A percentile compares a stretch with the other conserved stretches of the same genome.
These are phyloP conservation scores for Daedaleopsis nitida DNA, from an alignment of 768 basidiomycete genomes.

Conservation along the genomic window DNA sequence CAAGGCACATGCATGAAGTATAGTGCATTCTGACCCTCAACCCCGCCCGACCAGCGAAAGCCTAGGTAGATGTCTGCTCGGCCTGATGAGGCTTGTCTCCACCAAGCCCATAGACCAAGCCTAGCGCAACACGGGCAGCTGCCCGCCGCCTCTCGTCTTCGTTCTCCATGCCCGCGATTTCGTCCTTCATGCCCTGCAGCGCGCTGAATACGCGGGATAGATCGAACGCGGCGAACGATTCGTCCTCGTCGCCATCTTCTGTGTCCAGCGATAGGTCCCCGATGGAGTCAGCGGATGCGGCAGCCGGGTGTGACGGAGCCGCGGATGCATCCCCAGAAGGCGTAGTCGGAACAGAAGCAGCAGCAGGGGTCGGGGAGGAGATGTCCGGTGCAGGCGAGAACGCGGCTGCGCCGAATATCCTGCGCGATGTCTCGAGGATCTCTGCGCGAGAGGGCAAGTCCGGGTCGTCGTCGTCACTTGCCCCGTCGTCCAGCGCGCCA, in stretches of 20 bases:
- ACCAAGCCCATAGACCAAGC: slow-evolving; percentile 66
- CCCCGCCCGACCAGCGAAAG: no score
- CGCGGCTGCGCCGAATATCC: slow-evolving; percentile 30
- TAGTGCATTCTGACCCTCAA: no score
- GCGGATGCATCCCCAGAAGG: background rate
- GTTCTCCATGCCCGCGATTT: slow-evolving; percentile 68
- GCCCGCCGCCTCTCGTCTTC: slow-evolving; percentile 65
- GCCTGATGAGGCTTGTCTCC: slow-evolving; percentile 24
- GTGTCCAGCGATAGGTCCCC: slow-evolving; percentile 18
- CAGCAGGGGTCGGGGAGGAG: background rate
- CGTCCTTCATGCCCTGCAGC: slow-evolving; percentile 70
- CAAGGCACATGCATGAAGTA: no score
- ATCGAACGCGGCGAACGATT: slow-evolving; percentile 51
- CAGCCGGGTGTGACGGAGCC: background rate
- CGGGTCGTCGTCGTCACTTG: slow-evolving; percentile 20
- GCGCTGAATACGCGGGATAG: slow-evolving; percentile 58
- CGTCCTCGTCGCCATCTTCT: slow-evolving; percentile 19
- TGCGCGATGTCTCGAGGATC: slow-evolving; percentile 32
- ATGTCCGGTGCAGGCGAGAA: slow-evolving; percentile 5
- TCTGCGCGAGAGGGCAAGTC: slow-evolving; percentile 34
- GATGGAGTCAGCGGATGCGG: slow-evolving; percentile 4
- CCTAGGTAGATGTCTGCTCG: slow-evolving; percentile 5
- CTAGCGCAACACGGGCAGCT: slow-evolving; percentile 72
- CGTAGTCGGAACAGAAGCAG: background rate
- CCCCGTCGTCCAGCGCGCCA: slow-evolving; percentile 7